Evolutionary conservation across 306 rosid species (phyloP).

Genomic region (Argentina anserina): DNA sequence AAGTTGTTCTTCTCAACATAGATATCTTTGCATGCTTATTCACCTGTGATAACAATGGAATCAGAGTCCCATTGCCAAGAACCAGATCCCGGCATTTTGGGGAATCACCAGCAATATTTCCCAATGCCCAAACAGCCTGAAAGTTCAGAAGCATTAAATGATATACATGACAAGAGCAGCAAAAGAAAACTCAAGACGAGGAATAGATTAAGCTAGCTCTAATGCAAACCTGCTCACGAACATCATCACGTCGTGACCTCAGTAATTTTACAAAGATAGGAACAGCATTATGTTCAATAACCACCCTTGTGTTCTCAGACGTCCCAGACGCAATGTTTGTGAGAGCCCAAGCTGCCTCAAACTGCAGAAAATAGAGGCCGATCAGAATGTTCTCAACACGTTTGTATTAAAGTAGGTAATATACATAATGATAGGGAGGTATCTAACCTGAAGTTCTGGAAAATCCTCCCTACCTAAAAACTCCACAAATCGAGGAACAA

Average conservation of each 20-base stretch:
- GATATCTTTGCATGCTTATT: constrained; percentile 90
- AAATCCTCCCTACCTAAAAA: constrained; percentile 77
- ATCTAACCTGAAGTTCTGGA: constrained; percentile 78
- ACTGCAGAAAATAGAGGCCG: constrained; percentile 40
- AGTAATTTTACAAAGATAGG: constrained; percentile 87
- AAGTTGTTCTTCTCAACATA: constrained; percentile 91
- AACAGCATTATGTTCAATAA: constrained; percentile 83
- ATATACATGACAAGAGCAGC: neutral
- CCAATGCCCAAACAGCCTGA: constrained; percentile 94
- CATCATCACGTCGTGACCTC: constrained; percentile 82
- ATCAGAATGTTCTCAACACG: constrained; percentile 7
- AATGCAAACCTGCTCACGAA: constrained; percentile 77
- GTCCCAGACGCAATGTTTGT: constrained; percentile 96
- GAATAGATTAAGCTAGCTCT: neutral
- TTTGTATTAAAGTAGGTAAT: neutral
- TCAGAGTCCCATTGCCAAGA: constrained; percentile 68
- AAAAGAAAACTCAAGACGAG: neutral
- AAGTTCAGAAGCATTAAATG: neutral
- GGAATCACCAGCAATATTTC: constrained; percentile 97
- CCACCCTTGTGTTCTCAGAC: constrained; percentile 86
- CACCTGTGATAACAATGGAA: constrained; percentile 74
- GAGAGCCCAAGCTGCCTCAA: constrained; percentile 99
- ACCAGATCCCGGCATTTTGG: constrained; percentile 94
- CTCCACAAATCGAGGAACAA: constrained; percentile 86
- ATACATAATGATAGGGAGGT: neutral